Evolutionary conservation across 495 filamentous ascomycete genomes (phyloP).

Genomic region (Emericellopsis terricola): DNA sequence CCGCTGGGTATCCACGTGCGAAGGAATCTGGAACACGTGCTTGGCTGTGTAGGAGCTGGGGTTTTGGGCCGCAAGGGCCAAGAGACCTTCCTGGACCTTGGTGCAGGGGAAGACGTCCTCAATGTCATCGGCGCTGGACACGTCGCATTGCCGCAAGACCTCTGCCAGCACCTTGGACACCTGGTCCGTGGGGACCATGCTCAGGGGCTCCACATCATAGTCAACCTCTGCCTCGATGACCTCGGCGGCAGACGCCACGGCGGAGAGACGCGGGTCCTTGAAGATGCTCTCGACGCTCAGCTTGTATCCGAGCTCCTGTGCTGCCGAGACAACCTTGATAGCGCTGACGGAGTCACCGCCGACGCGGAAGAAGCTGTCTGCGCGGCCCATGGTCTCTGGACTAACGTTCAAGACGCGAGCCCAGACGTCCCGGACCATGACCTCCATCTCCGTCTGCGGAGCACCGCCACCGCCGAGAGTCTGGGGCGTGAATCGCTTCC

Average conservation of each 20-base stretch:
- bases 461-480: slow-evolving; percentile 4
- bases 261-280: background rate
- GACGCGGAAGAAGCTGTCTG: slow-evolving; percentile 16
- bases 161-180: background rate
- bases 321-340: slow-evolving; percentile 14
- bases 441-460: slow-evolving; percentile 14
- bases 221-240: background rate
- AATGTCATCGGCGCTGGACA: slow-evolving; percentile 12
- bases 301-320: background rate
- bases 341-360: slow-evolving; percentile 25
- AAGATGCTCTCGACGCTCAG: background rate
- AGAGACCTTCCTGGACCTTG: slow-evolving; percentile 43
- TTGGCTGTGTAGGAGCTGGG: slow-evolving; percentile 35
- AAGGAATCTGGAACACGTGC: slow-evolving; percentile 25
- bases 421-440: slow-evolving; percentile 12
- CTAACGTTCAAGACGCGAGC: slow-evolving; percentile 12
- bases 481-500: slow-evolving; percentile 9
- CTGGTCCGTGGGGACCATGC: background rate
- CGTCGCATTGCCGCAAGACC: background rate
- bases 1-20: slow-evolving; percentile 21
- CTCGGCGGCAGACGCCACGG: background rate
- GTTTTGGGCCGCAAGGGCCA: slow-evolving; percentile 28
- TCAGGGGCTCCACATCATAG: background rate
- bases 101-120: slow-evolving; percentile 47
- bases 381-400: slow-evolving; percentile 6